phyloP scores from a whole-genome alignment of 139 green algal genomes.

The Volvox reticuliferus region DNA sequence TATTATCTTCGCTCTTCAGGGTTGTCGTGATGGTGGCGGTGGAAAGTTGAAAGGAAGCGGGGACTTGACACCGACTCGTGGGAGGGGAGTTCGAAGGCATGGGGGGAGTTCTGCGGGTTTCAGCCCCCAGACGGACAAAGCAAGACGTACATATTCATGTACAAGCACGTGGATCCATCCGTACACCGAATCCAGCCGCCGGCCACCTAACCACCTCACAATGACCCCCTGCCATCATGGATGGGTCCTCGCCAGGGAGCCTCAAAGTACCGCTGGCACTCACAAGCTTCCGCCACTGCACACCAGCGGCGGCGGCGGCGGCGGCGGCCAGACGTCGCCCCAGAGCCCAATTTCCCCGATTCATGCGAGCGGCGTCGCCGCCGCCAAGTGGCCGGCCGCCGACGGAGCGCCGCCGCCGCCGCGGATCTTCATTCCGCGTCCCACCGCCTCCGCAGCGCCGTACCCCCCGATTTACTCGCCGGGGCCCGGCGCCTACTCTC shows the following conservation, averaged over 20 bases:
- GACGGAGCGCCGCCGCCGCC: background rate
- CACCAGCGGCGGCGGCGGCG: background rate
- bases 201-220: too few relatives aligned
- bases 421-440: background rate
- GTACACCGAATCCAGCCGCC: too few relatives aligned
- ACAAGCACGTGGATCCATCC: too few relatives aligned
- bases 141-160: too few relatives aligned
- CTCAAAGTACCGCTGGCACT: background rate
- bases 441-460: slow-evolving; percentile 3
- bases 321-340: background rate
- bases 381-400: background rate
- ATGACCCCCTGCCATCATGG: too few relatives aligned
- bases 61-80: too few relatives aligned
- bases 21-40: too few relatives aligned
- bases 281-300: slow-evolving; percentile 16
- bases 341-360: background rate
- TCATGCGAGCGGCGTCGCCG: background rate
- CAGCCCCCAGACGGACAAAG: too few relatives aligned
- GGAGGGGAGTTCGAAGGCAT: too few relatives aligned
- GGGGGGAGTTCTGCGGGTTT: too few relatives aligned
- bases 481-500: slow-evolving; percentile 54
- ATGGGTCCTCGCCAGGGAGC: background rate
- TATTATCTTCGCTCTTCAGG: too few relatives aligned
- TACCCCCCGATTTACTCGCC: slow-evolving; percentile 46
- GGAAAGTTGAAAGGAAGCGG: too few relatives aligned